Evolutionary conservation across 139 green algal species (phyloP), one percentile per base, ranked within the genome.

Genomic region (Trebouxia sp.): DNA sequence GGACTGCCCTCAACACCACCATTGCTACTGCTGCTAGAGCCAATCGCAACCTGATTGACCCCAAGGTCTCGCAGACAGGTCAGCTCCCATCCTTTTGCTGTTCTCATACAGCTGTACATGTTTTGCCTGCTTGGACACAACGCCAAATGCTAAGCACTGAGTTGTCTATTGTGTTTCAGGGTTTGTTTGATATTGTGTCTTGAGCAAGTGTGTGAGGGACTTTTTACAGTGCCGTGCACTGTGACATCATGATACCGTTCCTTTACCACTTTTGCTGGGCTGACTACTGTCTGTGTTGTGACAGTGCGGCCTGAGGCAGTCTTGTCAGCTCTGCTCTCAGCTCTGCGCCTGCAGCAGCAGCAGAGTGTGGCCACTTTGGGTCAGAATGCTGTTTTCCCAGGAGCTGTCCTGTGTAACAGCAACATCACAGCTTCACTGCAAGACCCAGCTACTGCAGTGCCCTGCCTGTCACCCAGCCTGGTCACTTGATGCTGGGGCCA

Each of bases 1-100:
- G 75, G 75, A 28, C 28, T 0, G 8, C 11, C 38, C 48, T 80
- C 38, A 69, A 80, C 75, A 80, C 47, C 30, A 70, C 75, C 48
- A 9, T 80, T 50, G 50, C 17, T 26, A 28, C 42, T 0, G 43
- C 72, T 35, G 22, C 20, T 43, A 37, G 24, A 42, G 24, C 58
- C 11, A 28, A 26, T 26, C 58, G 39, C 42, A 42, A 43, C 42
- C n/a, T 41, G 39, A 32, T 65, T 0, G 72, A 79, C 41, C 30
- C 41, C 72, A 79, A 79, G 67, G 32, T 55, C 9, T 20, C 35
- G 30, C 30, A 47, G 30, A 32, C 67, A 77, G 67, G 38, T 30
- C 20, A 32, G 67, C 15, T 20, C 1, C 37, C 67, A 7, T 6
- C 26, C 2, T 15, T 26, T 12, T 15, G 15, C 48, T 58, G 4